Conservation (phyloP, 2,329 filamentous ascomycete genomes). For the Phaeosphaeria sp. region DNA sequence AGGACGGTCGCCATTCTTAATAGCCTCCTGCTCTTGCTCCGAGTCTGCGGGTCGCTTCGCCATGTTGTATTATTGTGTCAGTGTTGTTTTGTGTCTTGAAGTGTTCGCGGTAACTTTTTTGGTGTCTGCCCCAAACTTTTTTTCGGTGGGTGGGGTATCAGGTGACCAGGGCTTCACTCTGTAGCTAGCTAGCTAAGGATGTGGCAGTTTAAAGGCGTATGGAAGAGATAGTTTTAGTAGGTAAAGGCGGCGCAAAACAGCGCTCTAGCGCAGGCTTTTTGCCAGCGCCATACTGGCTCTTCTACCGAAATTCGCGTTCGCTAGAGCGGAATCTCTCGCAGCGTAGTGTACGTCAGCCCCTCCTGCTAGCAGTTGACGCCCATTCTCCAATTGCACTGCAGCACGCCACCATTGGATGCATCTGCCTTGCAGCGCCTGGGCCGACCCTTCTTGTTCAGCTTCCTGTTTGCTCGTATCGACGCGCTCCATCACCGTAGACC, state of each 20-base stretch:
- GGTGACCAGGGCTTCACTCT: too few species aligned
- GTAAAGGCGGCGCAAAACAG: too few species aligned
- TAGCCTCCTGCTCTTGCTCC: constrained; percentile 56
- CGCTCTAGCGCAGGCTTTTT: too few species aligned
- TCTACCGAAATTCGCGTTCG: too few species aligned
- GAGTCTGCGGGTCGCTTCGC: constrained; percentile 66
- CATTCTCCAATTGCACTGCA: not conserved
- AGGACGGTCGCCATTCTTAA: constrained; percentile 68
- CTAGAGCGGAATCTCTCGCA: too few species aligned
- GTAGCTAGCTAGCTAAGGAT: too few species aligned
- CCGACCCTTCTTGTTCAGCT: not conserved
- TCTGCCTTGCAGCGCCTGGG: not conserved
- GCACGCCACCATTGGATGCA: not conserved
- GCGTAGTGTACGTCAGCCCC: too few species aligned
- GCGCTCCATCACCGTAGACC: constrained; percentile 11
- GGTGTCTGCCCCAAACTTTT: constrained; percentile 4
- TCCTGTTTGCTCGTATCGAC: not conserved
- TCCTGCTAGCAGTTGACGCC: not conserved
- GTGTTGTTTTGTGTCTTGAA: not conserved
- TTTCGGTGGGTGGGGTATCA: too few species aligned
- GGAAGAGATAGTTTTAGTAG: too few species aligned
- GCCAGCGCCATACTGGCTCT: too few species aligned
- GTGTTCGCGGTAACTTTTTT: not conserved
- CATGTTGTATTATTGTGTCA: constrained; percentile 50
- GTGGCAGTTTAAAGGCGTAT: too few species aligned